These are phyloP conservation scores for Seminavis robusta DNA, from an alignment of 108 stramenopile genomes.

Conservation along the genomic window DNA sequence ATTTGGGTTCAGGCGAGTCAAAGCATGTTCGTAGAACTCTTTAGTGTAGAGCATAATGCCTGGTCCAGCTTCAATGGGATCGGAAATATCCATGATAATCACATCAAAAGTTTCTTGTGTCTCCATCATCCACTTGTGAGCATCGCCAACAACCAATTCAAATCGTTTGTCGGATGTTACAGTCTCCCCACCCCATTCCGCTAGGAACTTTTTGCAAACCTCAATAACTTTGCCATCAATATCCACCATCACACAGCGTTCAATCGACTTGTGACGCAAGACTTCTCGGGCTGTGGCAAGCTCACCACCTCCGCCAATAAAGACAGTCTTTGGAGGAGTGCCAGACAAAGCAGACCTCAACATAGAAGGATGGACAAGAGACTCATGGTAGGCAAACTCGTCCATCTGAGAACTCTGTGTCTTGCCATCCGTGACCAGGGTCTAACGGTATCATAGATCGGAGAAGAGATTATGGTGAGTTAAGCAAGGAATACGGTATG, in stretches of 20 bases:
- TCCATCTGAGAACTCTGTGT: conserved; percentile 82
- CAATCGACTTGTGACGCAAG: conserved; percentile 68
- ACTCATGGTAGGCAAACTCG: conserved; percentile 89
- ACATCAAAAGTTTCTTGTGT: conserved; percentile 66
- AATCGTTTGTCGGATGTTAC: conserved; percentile 60
- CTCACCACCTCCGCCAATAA: conserved; percentile 89
- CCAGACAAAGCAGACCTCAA: conserved; percentile 37
- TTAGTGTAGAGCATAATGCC: conserved; percentile 87
- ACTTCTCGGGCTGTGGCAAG: conserved; percentile 86
- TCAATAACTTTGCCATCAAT: conserved; percentile 78
- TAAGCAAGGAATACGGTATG: not conserved
- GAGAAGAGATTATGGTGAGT: not conserved
- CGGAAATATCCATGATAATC: conserved; percentile 86
- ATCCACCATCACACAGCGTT: conserved; percentile 87
- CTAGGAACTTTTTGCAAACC: conserved; percentile 62
- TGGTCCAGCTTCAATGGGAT: conserved; percentile 92
- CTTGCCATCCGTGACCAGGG: conserved; percentile 90
- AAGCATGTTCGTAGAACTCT: conserved; percentile 83
- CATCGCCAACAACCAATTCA: conserved; percentile 72
- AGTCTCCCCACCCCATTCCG: conserved; percentile 80
- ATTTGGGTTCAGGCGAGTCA: conserved; percentile 31
- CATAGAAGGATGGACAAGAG: conserved; percentile 77
- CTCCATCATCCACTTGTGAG: conserved; percentile 51
- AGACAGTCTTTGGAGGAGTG: conserved; percentile 57
- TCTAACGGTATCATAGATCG: conserved; percentile 12